These are phyloP conservation scores for Hypoxylon crocopeplum DNA, from an alignment of 495 filamentous ascomycete genomes.

Conservation along the genomic window DNA sequence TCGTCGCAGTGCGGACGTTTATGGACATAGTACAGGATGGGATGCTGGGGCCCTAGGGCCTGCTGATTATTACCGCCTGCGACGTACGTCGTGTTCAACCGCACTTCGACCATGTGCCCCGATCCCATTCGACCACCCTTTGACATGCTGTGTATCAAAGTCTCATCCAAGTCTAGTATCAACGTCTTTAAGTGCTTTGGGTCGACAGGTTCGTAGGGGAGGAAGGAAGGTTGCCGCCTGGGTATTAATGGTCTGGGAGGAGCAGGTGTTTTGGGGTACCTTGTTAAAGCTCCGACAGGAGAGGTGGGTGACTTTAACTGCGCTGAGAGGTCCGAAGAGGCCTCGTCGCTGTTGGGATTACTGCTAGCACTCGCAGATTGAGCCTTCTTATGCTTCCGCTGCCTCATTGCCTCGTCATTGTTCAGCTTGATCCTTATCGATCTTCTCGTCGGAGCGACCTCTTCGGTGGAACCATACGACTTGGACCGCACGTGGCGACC, in stretches of 20 bases:
- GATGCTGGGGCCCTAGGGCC: conserved; percentile 83
- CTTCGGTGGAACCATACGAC: conserved; percentile 61
- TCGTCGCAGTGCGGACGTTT: conserved; percentile 97
- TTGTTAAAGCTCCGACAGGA: conserved; percentile 77
- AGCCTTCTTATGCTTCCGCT: conserved; percentile 65
- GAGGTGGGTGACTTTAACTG: conserved; percentile 91
- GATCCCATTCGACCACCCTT: conserved; percentile 95
- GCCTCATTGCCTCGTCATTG: conserved; percentile 74
- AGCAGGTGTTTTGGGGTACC: conserved; percentile 85
- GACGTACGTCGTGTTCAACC: conserved; percentile 71
- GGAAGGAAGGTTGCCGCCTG: conserved; percentile 81
- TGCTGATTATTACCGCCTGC: conserved; percentile 68
- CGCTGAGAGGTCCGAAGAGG: conserved; percentile 51
- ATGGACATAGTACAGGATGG: conserved; percentile 98
- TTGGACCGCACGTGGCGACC: conserved; percentile 60
- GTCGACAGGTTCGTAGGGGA: conserved; percentile 55
- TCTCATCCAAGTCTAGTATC: conserved; percentile 95
- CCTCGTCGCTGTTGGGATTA: conserved; percentile 32
- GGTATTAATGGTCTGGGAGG: conserved; percentile 92
- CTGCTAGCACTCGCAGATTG: conserved; percentile 50
- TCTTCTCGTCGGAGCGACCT: conserved; percentile 68
- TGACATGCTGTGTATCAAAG: conserved; percentile 94
- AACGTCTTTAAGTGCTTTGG: conserved; percentile 79
- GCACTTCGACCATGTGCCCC: conserved; percentile 99
- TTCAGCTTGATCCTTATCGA: conserved; percentile 92